phyloP scores from a whole-genome alignment of 192 early-diverging fungal genomes.

The Tieghemiomyces parasiticus region DNA sequence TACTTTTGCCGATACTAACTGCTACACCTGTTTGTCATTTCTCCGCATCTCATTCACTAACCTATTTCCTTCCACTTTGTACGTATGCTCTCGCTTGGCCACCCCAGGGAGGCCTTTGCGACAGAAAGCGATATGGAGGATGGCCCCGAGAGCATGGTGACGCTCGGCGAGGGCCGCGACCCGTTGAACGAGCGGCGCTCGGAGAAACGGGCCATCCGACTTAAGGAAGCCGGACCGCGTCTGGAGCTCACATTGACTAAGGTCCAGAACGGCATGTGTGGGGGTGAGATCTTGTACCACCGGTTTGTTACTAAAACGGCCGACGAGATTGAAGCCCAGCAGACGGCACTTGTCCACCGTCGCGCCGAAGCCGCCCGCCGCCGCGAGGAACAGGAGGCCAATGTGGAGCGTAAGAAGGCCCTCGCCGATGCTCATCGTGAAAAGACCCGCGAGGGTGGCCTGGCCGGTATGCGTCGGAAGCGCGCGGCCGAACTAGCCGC shows the following conservation, averaged over 20 bases:
- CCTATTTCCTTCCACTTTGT: too few relatives aligned
- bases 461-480: slow-evolving; percentile 12
- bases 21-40: too few relatives aligned
- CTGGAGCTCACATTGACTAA: slow-evolving; percentile 77
- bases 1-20: too few relatives aligned
- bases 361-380: slow-evolving; percentile 48
- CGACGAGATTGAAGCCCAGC: slow-evolving; percentile 51
- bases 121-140: slow-evolving; percentile 91
- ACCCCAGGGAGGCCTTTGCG: slow-evolving; percentile 64
- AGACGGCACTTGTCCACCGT: slow-evolving; percentile 40
- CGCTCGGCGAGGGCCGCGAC: slow-evolving; percentile 65
- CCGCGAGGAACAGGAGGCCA: slow-evolving; percentile 63
- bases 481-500: slow-evolving; percentile 24
- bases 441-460: slow-evolving; percentile 25
- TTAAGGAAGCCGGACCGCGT: slow-evolving; percentile 83
- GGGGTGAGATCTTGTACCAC: slow-evolving; percentile 89
- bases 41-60: too few relatives aligned
- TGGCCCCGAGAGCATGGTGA: slow-evolving; percentile 72
- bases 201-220: slow-evolving; percentile 74
- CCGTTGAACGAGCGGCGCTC: slow-evolving; percentile 31
- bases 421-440: slow-evolving; percentile 38
- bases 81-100: too few relatives aligned
- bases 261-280: slow-evolving; percentile 76
- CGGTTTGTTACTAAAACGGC: slow-evolving; percentile 54
- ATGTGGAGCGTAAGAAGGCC: slow-evolving; percentile 63